Conservation (phyloP, 2,329 filamentous ascomycete species). For the Diaporthe ilicicola region DNA sequence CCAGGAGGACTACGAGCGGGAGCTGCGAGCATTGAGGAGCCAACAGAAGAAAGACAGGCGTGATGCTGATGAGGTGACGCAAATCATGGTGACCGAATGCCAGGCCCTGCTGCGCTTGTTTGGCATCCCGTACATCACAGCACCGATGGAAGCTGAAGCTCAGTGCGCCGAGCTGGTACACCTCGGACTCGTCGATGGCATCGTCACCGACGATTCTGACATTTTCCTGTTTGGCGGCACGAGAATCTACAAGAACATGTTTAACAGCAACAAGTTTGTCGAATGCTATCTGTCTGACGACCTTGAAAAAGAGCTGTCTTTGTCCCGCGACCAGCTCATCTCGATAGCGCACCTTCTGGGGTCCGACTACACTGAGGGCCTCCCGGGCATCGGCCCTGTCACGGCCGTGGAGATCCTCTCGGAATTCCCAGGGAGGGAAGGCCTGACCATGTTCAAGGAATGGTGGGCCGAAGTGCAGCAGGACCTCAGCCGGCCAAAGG, state of each 20-base stretch:
- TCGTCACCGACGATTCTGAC: slow-evolving; percentile 97
- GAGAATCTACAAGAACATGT: slow-evolving; percentile 99
- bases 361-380: slow-evolving; percentile 93
- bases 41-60: slow-evolving; percentile 97
- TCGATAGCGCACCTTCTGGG: slow-evolving; percentile 89
- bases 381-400: slow-evolving; percentile 90
- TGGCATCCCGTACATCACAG: slow-evolving; percentile 94
- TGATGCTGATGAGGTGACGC: slow-evolving; percentile 95
- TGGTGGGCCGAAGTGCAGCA: slow-evolving; percentile 88
- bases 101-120: slow-evolving; percentile 91
- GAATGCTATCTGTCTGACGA: slow-evolving; percentile 91
- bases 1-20: slow-evolving; percentile 82
- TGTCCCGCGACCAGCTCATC: slow-evolving; percentile 88
- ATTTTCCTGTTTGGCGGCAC: slow-evolving; percentile 97
- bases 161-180: slow-evolving; percentile 92
- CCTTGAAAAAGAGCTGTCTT: slow-evolving; percentile 86
- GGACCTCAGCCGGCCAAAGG: slow-evolving; percentile 66
- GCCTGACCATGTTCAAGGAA: slow-evolving; percentile 78
- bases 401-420: slow-evolving; percentile 94
- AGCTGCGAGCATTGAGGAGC: slow-evolving; percentile 85
- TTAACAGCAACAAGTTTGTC: slow-evolving; percentile 97
- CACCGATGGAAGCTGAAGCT: slow-evolving; percentile 98
- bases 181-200: slow-evolving; percentile 91
- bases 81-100: slow-evolving; percentile 95
- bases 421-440: slow-evolving; percentile 74